These are phyloP conservation scores for Hortiboletus flavorubellus DNA, from an alignment of 768 basidiomycete species.

Conservation along the genomic window DNA sequence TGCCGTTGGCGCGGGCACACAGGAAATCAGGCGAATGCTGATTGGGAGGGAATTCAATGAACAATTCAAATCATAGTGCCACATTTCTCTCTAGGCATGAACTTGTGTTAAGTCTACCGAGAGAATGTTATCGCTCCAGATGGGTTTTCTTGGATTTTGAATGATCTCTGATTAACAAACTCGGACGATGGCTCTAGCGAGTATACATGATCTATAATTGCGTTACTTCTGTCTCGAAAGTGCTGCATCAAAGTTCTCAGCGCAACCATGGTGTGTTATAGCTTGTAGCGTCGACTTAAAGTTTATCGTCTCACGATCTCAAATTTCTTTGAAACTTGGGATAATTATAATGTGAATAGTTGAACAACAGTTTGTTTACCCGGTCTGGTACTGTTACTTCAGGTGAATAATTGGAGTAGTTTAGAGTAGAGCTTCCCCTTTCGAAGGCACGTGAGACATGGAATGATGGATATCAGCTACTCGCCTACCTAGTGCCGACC, in stretches of 20 bases:
- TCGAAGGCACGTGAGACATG: conserved; percentile 6
- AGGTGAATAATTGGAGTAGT: neutral
- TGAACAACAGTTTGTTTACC: neutral
- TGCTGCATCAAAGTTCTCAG: too few relatives aligned
- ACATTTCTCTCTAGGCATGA: neutral
- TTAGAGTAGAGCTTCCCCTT: conserved; percentile 36
- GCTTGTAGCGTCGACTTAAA: too few relatives aligned
- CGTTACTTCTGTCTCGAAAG: neutral
- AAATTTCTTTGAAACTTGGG: neutral
- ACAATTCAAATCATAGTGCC: conserved; percentile 40
- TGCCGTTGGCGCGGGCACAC: conserved; percentile 94
- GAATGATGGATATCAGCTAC: neutral
- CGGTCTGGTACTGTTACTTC: neutral
- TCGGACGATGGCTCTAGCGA: neutral
- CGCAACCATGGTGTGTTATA: too few relatives aligned
- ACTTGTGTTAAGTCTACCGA: neutral
- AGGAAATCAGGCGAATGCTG: conserved; percentile 91
- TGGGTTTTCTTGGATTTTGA: neutral
- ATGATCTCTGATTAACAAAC: neutral
- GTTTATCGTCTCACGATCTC: neutral
- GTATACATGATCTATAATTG: neutral
- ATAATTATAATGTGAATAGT: neutral
- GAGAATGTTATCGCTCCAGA: neutral
- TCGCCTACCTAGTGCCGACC: conserved; percentile 73
- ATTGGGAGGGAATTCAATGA: conserved; percentile 93